These are phyloP conservation scores for Shiraia bambusicola DNA, from an alignment of 2,329 filamentous ascomycete genomes.

Conservation along the genomic window DNA sequence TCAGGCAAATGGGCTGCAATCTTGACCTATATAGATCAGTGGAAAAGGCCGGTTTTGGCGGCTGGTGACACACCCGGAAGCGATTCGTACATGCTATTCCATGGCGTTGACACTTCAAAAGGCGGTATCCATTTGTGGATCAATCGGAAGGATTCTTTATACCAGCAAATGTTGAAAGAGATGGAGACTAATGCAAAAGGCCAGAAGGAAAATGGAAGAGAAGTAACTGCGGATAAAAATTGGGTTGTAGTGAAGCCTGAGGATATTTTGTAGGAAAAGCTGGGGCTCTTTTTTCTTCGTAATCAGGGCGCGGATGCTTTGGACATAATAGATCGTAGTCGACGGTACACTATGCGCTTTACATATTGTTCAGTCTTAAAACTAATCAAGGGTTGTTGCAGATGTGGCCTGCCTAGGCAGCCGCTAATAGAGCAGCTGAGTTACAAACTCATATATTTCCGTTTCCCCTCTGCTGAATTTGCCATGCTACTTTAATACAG, in stretches of 20 bases:
- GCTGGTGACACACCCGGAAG: constrained; percentile 34
- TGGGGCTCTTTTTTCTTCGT: background rate
- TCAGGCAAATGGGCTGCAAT: constrained; percentile 36
- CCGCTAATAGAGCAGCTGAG: no score
- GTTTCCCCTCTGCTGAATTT: no score
- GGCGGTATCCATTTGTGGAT: constrained; percentile 36
- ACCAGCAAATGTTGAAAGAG: constrained; percentile 22
- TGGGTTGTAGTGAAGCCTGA: constrained; percentile 33
- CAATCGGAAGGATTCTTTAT: constrained; percentile 24
- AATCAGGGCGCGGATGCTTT: no score
- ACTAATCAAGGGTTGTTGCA: no score
- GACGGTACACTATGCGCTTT: no score
- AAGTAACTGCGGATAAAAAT: constrained; percentile 34
- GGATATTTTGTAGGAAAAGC: constrained; percentile 28
- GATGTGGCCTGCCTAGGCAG: no score
- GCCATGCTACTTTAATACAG: no score
- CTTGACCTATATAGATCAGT: constrained; percentile 33
- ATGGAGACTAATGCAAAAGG: constrained; percentile 25
- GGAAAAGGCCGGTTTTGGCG: constrained; percentile 33
- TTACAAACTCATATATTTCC: no score
- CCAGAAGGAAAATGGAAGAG: constrained; percentile 29
- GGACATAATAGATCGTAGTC: no score
- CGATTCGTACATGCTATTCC: constrained; percentile 36
- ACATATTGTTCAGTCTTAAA: no score
- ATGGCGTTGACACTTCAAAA: constrained; percentile 31